phyloP scores from a whole-genome alignment of 768 basidiomycete genomes.

The Pleurotus citrinopileatus region DNA sequence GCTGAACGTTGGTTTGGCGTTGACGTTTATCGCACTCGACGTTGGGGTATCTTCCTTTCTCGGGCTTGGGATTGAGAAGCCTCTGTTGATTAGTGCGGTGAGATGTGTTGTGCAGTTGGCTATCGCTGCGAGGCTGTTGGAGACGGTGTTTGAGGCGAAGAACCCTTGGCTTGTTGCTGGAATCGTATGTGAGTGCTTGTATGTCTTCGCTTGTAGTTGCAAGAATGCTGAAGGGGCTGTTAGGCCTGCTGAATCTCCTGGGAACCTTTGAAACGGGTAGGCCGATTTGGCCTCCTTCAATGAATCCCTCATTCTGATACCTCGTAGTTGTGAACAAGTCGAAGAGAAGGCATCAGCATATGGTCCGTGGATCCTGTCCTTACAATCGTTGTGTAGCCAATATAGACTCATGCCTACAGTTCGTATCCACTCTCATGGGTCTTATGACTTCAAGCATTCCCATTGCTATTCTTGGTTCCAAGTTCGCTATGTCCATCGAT shows the following conservation, averaged over 20 bases:
- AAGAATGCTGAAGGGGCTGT: not conserved
- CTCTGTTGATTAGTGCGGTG: conserved; percentile 65
- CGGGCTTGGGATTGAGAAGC: conserved; percentile 65
- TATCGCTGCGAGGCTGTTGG: conserved; percentile 66
- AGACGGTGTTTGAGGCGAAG: conserved; percentile 72
- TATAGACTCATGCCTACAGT: conserved; percentile 33
- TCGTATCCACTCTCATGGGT: conserved; percentile 58
- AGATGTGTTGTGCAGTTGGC: conserved; percentile 80
- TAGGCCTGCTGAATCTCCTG: conserved; percentile 70
- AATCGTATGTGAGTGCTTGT: conserved; percentile 64
- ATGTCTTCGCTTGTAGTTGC: not conserved
- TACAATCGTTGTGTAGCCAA: not conserved
- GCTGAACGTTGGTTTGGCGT: conserved; percentile 73
- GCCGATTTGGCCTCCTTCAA: conserved; percentile 19
- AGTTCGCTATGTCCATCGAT: conserved; percentile 69
- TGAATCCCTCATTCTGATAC: not conserved
- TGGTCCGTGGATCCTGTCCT: conserved; percentile 56
- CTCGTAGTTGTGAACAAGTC: conserved; percentile 72
- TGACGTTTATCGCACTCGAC: conserved; percentile 75
- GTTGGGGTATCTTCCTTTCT: conserved; percentile 60
- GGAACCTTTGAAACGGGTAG: conserved; percentile 77
- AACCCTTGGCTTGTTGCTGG: conserved; percentile 72
- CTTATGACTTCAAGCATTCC: conserved; percentile 80
- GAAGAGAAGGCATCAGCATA: conserved; percentile 65
- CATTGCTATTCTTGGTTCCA: conserved; percentile 71